Evolutionary conservation across 78 protist species (phyloP).

Genomic region (Monocercomonoides exilis): DNA sequence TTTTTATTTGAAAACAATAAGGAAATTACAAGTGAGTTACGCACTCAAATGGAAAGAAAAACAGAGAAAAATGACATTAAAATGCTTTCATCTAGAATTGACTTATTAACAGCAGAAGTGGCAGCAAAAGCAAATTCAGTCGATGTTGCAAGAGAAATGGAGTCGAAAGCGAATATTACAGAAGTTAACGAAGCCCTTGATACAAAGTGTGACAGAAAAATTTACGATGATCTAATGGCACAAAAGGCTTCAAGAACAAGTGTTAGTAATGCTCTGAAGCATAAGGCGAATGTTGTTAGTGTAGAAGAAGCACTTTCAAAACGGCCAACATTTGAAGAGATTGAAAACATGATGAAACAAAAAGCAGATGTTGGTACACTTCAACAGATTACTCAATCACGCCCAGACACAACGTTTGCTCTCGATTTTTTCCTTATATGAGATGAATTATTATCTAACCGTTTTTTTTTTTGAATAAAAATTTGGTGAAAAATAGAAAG

Average conservation of each 20-base stretch:
- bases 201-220: not conserved
- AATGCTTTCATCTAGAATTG: not conserved
- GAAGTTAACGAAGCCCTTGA: not conserved
- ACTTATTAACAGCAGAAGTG: not conserved
- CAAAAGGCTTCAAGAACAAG: not conserved
- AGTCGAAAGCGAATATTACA: not conserved
- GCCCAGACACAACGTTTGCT: not conserved
- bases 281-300: not conserved
- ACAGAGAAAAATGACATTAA: not conserved
- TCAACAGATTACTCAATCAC: not conserved
- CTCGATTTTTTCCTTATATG: too few species aligned
- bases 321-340: not conserved
- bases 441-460: too few species aligned
- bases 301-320: not conserved
- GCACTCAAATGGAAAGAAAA: not conserved
- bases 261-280: not conserved
- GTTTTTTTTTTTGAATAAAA: too few species aligned
- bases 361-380: not conserved
- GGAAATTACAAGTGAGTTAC: not conserved
- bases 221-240: not conserved
- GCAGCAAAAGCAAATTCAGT: not conserved
- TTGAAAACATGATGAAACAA: not conserved
- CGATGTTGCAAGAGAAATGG: constrained; percentile 5
- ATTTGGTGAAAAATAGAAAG: too few species aligned
- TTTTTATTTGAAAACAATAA: not conserved